Conservation (phyloP, 352 stramenopile species). For the Phytophthora podocarpi region DNA sequence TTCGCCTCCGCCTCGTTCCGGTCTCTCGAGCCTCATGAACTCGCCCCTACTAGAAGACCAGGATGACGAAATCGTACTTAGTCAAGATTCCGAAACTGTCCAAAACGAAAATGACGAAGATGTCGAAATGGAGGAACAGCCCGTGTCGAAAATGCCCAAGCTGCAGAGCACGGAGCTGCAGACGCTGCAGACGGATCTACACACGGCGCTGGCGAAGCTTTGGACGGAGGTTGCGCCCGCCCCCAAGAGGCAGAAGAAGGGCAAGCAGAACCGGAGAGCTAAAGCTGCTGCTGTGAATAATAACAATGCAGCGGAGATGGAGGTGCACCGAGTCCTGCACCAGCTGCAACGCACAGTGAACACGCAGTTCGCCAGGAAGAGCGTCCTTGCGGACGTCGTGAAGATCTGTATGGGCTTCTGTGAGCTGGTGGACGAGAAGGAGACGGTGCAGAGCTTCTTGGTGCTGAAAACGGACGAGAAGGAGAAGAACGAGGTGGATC, state of each 20-base stretch:
- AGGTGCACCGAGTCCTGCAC: conserved; percentile 46
- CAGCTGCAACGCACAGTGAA: conserved; percentile 46
- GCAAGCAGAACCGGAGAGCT: conserved; percentile 45
- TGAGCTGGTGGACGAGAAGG: conserved; percentile 45
- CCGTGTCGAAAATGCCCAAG: conserved; percentile 8
- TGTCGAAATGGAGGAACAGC: conserved; percentile 23
- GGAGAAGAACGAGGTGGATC: conserved; percentile 13
- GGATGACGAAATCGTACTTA: conserved; percentile 31
- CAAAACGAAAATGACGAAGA: conserved; percentile 18
- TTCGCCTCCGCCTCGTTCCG: conserved; percentile 16
- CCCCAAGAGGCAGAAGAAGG: conserved; percentile 72
- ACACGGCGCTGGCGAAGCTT: conserved; percentile 43
- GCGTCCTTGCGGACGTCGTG: conserved; percentile 46
- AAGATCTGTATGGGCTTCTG: conserved; percentile 50
- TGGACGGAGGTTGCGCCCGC: conserved; percentile 33
- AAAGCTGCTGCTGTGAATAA: conserved; percentile 13
- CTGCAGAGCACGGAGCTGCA: conserved; percentile 46
- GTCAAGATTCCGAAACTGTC: conserved; percentile 8
- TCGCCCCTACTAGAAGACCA: conserved; percentile 37
- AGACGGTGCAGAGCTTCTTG: conserved; percentile 37
- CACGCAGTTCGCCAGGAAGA: conserved; percentile 32
- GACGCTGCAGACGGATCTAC: conserved; percentile 47
- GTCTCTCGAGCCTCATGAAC: conserved; percentile 72
- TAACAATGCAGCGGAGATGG: conserved; percentile 18
- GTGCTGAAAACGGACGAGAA: conserved; percentile 11